Evolutionary conservation across 495 filamentous ascomycete genomes (phyloP), one percentile per base, ranked within the genome.

Genomic region (Neurospora sp.): DNA sequence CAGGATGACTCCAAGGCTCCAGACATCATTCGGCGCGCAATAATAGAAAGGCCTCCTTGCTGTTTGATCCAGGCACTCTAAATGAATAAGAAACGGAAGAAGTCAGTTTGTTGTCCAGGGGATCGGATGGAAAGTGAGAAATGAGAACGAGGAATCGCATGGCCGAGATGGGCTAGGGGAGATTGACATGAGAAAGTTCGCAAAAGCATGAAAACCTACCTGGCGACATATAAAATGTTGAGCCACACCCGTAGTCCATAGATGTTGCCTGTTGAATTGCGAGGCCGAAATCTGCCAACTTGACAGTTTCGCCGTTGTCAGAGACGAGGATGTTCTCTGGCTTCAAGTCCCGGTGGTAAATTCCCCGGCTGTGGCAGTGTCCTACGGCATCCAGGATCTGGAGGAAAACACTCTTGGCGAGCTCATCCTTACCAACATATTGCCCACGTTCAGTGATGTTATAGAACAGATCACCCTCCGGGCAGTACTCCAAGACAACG

Each of bases 141-240:
- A 70, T 40, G 61, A 69, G 70, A 69, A 73, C 22, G 70, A 68
- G 31, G 35, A 71, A 73, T 59, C 8, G 45, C 16, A 16, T 42
- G 14, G 8, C 31, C 31, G 20, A 40, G 42, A 16, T 38, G 40
- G 68, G 39, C 53, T 39, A 45, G 22, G 61, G 27, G 35, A 35
- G 16, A 61, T 37, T 31, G 70, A 68, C 44, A 39, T 20, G 12
- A 65, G 16, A 22, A 22, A 48, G 40, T 35, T 71, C 70, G 74
- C 74, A 42, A 73, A 75, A 53, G 70, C 41, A 20, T 69, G 41
- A 44, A 41, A 74, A 82, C 87, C 83, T 92, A 98, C 96, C 96
- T 88, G 96, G 96, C 72, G 92, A 95, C 96, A 98, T 98, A 85
- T 99, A 98, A 80, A 99, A 98, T 16, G 96, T 98, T 20, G 95